Evolutionary conservation across 768 basidiomycete species (phyloP), one percentile per base, ranked within the genome.

Genomic region (Dentipellis sp.): DNA sequence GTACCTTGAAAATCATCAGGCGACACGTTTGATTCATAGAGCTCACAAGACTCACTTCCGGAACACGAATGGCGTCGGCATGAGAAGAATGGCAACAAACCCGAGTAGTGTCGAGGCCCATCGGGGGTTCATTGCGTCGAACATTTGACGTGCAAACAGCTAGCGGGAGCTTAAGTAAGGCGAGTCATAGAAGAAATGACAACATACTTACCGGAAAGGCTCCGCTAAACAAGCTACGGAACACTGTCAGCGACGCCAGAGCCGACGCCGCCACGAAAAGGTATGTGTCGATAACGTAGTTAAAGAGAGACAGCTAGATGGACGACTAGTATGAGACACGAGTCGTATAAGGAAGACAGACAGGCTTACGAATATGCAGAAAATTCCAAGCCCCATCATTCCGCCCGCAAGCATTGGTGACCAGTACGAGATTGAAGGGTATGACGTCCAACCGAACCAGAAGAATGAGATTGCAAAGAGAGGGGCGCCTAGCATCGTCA

Each of bases 371-470:
- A 82, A 82, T 17, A 83, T 75, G 63, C 76, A 73, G 47, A 74
- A 71, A 55, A 80, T 76, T 10, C 76, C 70, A 52, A 81, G 78
- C 16, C 81, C 81, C 66, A 81, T 65, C 11, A 74, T 50, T 17
- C 72, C 56, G 0, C 79, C 79, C 0, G 81, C 72, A 75, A 74
- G 0, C n/a, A n/a, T n/a, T n/a, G n/a, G n/a, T n/a, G n/a, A n/a
- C n/a, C n/a, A n/a, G n/a, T n/a, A n/a, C n/a, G 74, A 73, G 55
- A 82, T 71, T 42, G 67, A 70, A 10, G 81, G 76, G 56, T 64
- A 79, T 0, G 81, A 81, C 1, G 83, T 80, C 83, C 82, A 84
- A 34, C 81, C 81, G 50, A 86, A 82, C 83, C 83, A 83, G 67
- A 87, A 86, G 67, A 84, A 79, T 4, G 79, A 75, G 22, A 72